A percentile compares a stretch with the other conserved stretches of the same genome.
phyloP scores from a whole-genome alignment of 2,329 filamentous ascomycete species.

The Pseudocercospora pini-densiflorae region DNA sequence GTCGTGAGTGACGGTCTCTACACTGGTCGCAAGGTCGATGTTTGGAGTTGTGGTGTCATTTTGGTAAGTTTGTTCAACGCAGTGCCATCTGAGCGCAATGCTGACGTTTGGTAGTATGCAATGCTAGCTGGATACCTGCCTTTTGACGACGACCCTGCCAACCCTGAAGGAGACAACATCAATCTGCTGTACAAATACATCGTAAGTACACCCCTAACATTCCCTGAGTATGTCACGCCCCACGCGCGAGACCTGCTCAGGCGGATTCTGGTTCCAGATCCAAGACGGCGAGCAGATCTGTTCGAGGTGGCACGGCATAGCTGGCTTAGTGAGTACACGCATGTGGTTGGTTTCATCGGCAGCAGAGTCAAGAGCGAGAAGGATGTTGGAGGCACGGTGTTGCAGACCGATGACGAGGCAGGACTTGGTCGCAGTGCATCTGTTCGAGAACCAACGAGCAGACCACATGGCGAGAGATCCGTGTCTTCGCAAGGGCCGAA shows the following conservation, averaged over 20 bases:
- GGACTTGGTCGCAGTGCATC: slow-evolving; percentile 84
- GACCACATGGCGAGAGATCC: slow-evolving; percentile 28
- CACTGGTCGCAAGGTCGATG: slow-evolving; percentile 95
- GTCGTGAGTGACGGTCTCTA: slow-evolving; percentile 98
- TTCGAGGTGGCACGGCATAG: slow-evolving; percentile 98
- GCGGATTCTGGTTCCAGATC: slow-evolving; percentile 92
- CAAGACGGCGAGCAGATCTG: slow-evolving; percentile 89
- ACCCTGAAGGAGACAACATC: slow-evolving; percentile 98
- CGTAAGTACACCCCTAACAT: slow-evolving; percentile 93
- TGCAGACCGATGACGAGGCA: slow-evolving; percentile 59
- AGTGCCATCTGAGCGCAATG: background rate
- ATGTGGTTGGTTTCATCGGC: slow-evolving; percentile 95
- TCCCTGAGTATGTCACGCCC: slow-evolving; percentile 97
- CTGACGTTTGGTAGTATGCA: slow-evolving; percentile 72
- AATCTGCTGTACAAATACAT: slow-evolving; percentile 99
- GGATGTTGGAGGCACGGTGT: slow-evolving; percentile 81
- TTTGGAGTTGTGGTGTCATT: slow-evolving; percentile 99
- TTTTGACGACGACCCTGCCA: slow-evolving; percentile 97
- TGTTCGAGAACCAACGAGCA: slow-evolving; percentile 78
- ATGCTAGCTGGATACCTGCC: slow-evolving; percentile 98
- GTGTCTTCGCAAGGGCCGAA: slow-evolving; percentile 25
- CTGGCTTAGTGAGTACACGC: slow-evolving; percentile 97
- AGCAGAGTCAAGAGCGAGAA: slow-evolving; percentile 87
- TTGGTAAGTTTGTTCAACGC: slow-evolving; percentile 66
- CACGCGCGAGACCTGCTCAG: slow-evolving; percentile 92